Evolutionary conservation across 148 eudicot genomes (phyloP), one percentile per base, ranked within the genome.

Genomic region (Amaranthus hypochondriacus): DNA sequence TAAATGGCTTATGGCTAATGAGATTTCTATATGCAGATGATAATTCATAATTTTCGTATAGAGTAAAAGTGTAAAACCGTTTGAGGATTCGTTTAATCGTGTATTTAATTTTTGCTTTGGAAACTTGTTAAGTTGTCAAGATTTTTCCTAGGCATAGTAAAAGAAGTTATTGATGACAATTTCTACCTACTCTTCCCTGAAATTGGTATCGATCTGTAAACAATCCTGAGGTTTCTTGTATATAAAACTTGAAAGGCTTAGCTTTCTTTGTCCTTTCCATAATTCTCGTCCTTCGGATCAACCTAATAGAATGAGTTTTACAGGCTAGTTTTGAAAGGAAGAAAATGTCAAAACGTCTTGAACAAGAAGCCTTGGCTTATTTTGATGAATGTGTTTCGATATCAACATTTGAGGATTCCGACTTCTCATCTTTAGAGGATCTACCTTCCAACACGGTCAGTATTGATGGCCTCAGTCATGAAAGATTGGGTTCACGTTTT

Each of bases 381-480:
- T 96, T 96, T 75, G 99, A 96, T 72, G 99, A 96, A 75, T 96
- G 97, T 74, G 97, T 92, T 76, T 96, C 97, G 77, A 86, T 96
- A 81, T 96, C 99, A 73, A 96, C 97, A 71, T 92, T 96, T 73
- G 97, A 92, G 77, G 89, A 89, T 69, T 96, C 99, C 47, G 99
- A 96, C 81, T 90, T 92, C 82, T 96, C 99, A 46, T 96, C 99
- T 66, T 55, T 90, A 59, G 99, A 96, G 83, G 97, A 92, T 75
- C 87, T 86, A 76, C 81, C 88, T 52, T 77, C 80, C 56, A 83
- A 57, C 70, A 72, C 65, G 9, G 76, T 76, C 48, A 82, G 79
- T 46, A 68, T 57, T 69, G 62, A 75, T 62, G 76, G 65, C 46
- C 76, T 76, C 72, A 43, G 48, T 11, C 65, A 80, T 67, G 79